phyloP scores from a whole-genome alignment of 2,329 filamentous ascomycete species.

The Hymenoscyphus occultus region DNA sequence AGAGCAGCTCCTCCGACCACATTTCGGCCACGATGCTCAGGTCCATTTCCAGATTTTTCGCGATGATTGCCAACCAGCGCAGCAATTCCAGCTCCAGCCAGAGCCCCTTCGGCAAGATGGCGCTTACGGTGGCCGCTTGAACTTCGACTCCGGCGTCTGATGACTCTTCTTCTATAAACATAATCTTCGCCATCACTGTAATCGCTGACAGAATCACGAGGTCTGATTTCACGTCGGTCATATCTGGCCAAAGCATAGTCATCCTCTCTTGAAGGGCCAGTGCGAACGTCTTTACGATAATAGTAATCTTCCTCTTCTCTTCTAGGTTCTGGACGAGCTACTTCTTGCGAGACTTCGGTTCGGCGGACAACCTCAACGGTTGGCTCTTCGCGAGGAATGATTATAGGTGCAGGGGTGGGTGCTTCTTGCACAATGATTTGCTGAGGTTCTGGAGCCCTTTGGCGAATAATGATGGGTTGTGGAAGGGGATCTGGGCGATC shows the following conservation, averaged over 20 bases:
- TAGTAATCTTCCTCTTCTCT: slow-evolving; percentile 37
- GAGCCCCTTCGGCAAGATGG: slow-evolving; percentile 61
- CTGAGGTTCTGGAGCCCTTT: slow-evolving; percentile 53
- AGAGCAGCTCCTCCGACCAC: slow-evolving; percentile 54
- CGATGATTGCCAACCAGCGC: slow-evolving; percentile 57
- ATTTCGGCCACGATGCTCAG: slow-evolving; percentile 31
- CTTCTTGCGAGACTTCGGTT: slow-evolving; percentile 26
- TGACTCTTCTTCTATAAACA: slow-evolving; percentile 40
- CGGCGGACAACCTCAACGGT: slow-evolving; percentile 27
- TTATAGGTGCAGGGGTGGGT: slow-evolving; percentile 49
- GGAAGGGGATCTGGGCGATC: slow-evolving; percentile 49
- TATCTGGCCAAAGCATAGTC: slow-evolving; percentile 36
- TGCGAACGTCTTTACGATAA: slow-evolving; percentile 37
- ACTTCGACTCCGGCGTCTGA: slow-evolving; percentile 47
- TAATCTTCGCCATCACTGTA: slow-evolving; percentile 46
- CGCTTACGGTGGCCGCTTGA: slow-evolving; percentile 54
- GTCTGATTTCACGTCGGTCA: slow-evolving; percentile 40
- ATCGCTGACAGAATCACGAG: slow-evolving; percentile 35
- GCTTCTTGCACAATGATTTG: slow-evolving; percentile 61
- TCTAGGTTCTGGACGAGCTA: slow-evolving; percentile 27
- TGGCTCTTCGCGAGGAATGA: slow-evolving; percentile 37
- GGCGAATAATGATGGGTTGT: slow-evolving; percentile 55
- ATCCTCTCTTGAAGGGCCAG: slow-evolving; percentile 26
- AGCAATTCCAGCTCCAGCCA: slow-evolving; percentile 60
- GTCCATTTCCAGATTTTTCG: slow-evolving; percentile 38